Base-by-base conservation (phyloP, 352 stramenopile genomes). In the Pythium coloratum region DNA sequence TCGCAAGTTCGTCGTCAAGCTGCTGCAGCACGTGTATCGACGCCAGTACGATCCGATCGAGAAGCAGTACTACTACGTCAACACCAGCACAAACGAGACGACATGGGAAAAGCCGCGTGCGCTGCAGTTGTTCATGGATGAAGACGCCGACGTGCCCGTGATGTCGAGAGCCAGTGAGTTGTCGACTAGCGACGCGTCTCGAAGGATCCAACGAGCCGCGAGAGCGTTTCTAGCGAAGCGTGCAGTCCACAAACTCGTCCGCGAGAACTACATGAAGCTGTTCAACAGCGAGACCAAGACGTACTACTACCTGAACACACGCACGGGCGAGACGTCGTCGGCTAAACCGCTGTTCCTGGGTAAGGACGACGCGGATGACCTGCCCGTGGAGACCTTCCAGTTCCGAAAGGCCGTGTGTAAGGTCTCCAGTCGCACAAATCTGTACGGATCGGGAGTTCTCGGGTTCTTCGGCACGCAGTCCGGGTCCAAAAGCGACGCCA, bases 211-310 rank as follows among this genome's bases (percentile, higher is more conserved):
- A 58, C 77, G 82, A 3, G 38, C 75, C 1, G 75, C 47, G 3
- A 71, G 82, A 7, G 75, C 72, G 13, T 79, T 77, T 36, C 49
- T 90, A 0, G 82, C 82, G 10, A 66, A 68, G 38, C 67, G 62
- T 12, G 59, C 66, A 1, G 76, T 91, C 24, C 72, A 79, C 5
- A 56, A 65, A 38, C 67, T 90, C 33, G 71, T 91, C 6, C 76
- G 77, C 9, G 82, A 91, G 54, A 82, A 73, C 59, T 91, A 89
- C 75, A 91, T 91, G 82, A 90, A 90, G 73, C 81, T 91, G 12
- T 88, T 90, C 55, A 76, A 90, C 44, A 16, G 51, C 0, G 53
- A 71, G 3, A 82, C 69, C 9, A 62, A 75, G 50, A 82, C 77
- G 6, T 91, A 88, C 51, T 91, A 86, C 70, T 91, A 91, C 63